Conservation (phyloP, 768 basidiomycete genomes). For the Leccinellum luteum region DNA sequence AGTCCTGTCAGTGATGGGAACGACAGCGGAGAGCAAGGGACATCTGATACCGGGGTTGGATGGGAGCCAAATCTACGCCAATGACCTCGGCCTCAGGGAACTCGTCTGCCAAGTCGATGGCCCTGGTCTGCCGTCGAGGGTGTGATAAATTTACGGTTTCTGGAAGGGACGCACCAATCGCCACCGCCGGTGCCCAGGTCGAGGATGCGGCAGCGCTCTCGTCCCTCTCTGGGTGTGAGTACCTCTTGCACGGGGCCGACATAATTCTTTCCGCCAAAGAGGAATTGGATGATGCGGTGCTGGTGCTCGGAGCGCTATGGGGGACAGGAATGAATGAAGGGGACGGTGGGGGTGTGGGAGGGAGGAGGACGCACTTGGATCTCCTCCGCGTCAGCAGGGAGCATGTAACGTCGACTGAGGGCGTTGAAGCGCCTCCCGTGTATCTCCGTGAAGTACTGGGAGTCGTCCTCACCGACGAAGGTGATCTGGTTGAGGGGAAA, state of each 20-base stretch:
- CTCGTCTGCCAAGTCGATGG: conserved; percentile 71
- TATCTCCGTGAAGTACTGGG: conserved; percentile 50
- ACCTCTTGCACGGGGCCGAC: conserved; percentile 61
- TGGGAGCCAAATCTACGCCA: conserved; percentile 69
- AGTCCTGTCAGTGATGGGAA: conserved; percentile 13
- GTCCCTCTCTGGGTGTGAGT: conserved; percentile 38
- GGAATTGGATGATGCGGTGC: conserved; percentile 65
- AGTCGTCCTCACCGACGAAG: conserved; percentile 43
- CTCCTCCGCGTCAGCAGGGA: conserved; percentile 68
- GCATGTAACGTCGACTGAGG: conserved; percentile 55
- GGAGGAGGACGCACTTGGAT: conserved; percentile 42
- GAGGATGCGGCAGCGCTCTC: conserved; percentile 43
- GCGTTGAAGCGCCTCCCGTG: conserved; percentile 55
- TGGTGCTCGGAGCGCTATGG: conserved; percentile 58
- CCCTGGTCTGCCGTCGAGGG: conserved; percentile 40
- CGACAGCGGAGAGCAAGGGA: background rate
- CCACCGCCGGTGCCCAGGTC: conserved; percentile 72
- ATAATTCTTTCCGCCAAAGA: conserved; percentile 62
- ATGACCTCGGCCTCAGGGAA: conserved; percentile 65
- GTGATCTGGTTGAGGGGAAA: conserved; percentile 36
- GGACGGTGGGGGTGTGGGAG: background rate
- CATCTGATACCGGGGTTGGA: conserved; percentile 58
- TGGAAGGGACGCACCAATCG: conserved; percentile 43
- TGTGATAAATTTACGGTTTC: background rate
- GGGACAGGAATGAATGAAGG: conserved; percentile 1